These are phyloP conservation scores for Nothopassalora personata DNA, from an alignment of 2,329 filamentous ascomycete genomes.

Conservation along the genomic window DNA sequence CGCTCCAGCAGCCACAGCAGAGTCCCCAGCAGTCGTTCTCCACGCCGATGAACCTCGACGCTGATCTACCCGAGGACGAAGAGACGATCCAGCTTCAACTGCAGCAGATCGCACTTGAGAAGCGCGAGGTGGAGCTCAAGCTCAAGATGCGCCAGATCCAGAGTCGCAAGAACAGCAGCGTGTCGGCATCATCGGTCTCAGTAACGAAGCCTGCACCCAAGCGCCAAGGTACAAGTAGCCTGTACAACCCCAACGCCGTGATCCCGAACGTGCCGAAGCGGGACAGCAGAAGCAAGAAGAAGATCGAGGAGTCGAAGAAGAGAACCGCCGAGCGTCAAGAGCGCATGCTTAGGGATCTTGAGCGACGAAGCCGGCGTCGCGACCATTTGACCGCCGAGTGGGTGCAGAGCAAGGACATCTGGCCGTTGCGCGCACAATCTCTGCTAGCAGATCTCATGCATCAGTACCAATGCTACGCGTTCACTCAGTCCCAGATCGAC, in stretches of 20 bases:
- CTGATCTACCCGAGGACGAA: conserved; percentile 30
- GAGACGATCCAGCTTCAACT: conserved; percentile 34
- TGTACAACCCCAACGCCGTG: conserved; percentile 23
- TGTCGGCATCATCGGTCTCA: conserved; percentile 7
- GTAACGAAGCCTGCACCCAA: conserved; percentile 12
- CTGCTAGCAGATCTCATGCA: conserved; percentile 35
- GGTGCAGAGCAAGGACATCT: conserved; percentile 36
- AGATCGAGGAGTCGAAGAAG: conserved; percentile 34
- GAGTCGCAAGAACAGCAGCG: conserved; percentile 23
- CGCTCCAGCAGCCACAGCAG: conserved; percentile 16
- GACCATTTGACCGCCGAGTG: conserved; percentile 36
- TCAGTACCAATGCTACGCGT: conserved; percentile 32
- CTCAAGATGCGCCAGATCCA: conserved; percentile 32
- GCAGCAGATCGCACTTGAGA: conserved; percentile 34
- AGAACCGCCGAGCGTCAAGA: conserved; percentile 34
- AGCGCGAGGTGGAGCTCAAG: conserved; percentile 35
- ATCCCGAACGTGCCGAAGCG: conserved; percentile 29
- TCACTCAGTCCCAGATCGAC: conserved; percentile 28
- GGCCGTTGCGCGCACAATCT: conserved; percentile 33
- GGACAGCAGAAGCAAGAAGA: conserved; percentile 35
- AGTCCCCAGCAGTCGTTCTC: conserved; percentile 19
- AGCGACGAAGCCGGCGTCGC: conserved; percentile 32
- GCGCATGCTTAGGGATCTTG: conserved; percentile 34
- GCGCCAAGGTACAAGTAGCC: conserved; percentile 9
- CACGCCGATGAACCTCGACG: conserved; percentile 19